phyloP scores from a whole-genome alignment of 23 red algal genomes.

The Gracilaria domingensis region DNA sequence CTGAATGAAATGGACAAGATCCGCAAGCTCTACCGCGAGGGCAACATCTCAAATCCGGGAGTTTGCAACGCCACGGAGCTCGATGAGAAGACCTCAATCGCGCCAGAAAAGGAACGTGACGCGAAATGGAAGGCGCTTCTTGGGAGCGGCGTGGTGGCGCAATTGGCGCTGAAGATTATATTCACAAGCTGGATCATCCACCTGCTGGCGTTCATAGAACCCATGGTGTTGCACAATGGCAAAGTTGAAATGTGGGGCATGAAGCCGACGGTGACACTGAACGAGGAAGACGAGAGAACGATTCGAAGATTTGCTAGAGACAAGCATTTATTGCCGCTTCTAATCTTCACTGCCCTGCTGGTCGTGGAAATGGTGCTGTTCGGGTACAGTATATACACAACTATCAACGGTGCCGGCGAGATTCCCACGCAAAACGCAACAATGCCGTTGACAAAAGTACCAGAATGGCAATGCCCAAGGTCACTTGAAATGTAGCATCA shows the following conservation, averaged over 20 bases:
- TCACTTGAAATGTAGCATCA: slow-evolving; percentile 9
- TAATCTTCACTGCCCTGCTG: slow-evolving; percentile 50
- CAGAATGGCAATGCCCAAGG: slow-evolving; percentile 6
- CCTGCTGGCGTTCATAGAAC: slow-evolving; percentile 60
- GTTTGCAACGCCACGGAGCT: slow-evolving; percentile 59
- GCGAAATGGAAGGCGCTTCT: slow-evolving; percentile 59
- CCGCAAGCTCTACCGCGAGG: slow-evolving; percentile 27
- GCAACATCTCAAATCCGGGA: slow-evolving; percentile 54
- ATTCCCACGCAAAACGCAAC: slow-evolving; percentile 16
- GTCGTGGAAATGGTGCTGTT: slow-evolving; percentile 44
- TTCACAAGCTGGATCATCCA: slow-evolving; percentile 63
- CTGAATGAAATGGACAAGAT: slow-evolving; percentile 48
- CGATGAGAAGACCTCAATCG: slow-evolving; percentile 55
- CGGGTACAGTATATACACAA: slow-evolving; percentile 57
- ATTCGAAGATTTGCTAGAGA: slow-evolving; percentile 67
- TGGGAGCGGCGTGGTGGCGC: slow-evolving; percentile 58
- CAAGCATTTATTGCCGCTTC: slow-evolving; percentile 65
- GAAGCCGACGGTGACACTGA: neutral
- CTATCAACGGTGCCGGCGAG: slow-evolving; percentile 19
- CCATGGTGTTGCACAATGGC: slow-evolving; percentile 69
- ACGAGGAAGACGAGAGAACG: slow-evolving; percentile 38
- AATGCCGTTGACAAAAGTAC: neutral
- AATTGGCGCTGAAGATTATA: slow-evolving; percentile 59
- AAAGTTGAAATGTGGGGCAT: slow-evolving; percentile 71
- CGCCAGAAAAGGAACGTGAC: slow-evolving; percentile 11